Conservation (phyloP, 371 early-diverging fungal genomes). For the Mucor piriformis region DNA sequence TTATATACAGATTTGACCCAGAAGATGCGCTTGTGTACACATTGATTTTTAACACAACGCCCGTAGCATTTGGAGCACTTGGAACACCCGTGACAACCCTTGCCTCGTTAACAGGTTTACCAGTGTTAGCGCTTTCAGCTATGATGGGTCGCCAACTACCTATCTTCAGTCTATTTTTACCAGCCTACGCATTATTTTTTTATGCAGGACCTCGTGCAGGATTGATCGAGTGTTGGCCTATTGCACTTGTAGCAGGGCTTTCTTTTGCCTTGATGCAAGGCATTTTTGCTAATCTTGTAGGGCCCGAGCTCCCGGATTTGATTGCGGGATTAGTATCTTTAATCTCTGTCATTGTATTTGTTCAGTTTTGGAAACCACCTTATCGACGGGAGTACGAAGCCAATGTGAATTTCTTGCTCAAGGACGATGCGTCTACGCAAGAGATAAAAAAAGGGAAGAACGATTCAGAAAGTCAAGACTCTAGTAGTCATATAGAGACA, state of each 20-base stretch:
- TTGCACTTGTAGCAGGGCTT: slow-evolving; percentile 34
- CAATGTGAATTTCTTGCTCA: slow-evolving; percentile 1
- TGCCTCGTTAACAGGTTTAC: slow-evolving; percentile 34
- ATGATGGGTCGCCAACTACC: slow-evolving; percentile 51
- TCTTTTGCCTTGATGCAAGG: slow-evolving; percentile 43
- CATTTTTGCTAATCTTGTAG: slow-evolving; percentile 46
- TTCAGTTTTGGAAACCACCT: slow-evolving; percentile 48
- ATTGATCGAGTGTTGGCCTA: slow-evolving; percentile 45
- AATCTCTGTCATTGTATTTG: slow-evolving; percentile 33
- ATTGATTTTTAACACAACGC: slow-evolving; percentile 19
- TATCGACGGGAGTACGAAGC: slow-evolving; percentile 41
- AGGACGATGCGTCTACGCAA: not conserved
- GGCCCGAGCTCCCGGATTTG: slow-evolving; percentile 50
- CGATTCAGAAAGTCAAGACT: not conserved
- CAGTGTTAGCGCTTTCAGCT: slow-evolving; percentile 33
- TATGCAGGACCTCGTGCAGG: slow-evolving; percentile 42
- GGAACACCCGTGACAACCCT: slow-evolving; percentile 33
- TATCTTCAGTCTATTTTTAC: slow-evolving; percentile 42
- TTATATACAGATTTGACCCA: slow-evolving; percentile 33
- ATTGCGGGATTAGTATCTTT: slow-evolving; percentile 45
- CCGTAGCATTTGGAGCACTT: slow-evolving; percentile 20
- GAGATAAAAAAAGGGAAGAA: not conserved
- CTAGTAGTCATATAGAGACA: not conserved
- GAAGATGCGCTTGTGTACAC: slow-evolving; percentile 29
- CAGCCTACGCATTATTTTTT: slow-evolving; percentile 33